Evolutionary conservation across 352 stramenopile species (phyloP), one percentile per base, ranked within the genome.

Genomic region (Phytopythium ostracodes): DNA sequence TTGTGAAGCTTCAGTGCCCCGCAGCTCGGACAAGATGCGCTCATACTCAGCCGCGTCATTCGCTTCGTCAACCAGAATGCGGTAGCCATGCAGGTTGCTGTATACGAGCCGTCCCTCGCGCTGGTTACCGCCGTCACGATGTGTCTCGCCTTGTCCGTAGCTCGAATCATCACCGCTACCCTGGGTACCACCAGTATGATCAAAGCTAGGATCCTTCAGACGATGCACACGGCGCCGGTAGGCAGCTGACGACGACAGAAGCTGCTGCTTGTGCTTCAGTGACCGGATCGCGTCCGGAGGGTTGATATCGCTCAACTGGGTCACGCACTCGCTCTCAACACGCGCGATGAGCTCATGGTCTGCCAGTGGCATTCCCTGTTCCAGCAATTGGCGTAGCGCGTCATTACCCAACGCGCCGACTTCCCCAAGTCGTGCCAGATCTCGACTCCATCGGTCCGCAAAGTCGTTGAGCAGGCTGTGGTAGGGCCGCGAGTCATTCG

Each of bases 71-170:
- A 94, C 59, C 7, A 60, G 76, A 56, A 96, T 92, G 6, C 87
- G 82, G 56, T 91, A 80, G 0, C 87, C 87, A 53, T 94, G 87
- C 1, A 94, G 64, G 27, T 94, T 94, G 62, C 87, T 96, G 65
- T 91, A 96, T 25, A 88, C 72, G 31, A 82, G 63, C 15, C 69
- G 66, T 8, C 46, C 63, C 31, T 29, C 54, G 61, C 14, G 20
- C 18, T 64, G 58, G 8, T n/a, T 36, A 20, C 67, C 65, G 0
- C 40, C 59, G 0, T 63, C 49, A 40, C 72, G 60, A 65, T 56
- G 60, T 31, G 36, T 12, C 33, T 31, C 20, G 12, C 25, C 64
- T 18, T 47, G 25, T 17, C n/a, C 27, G 15, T 17, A 14, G 27
- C 47, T 25, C 25, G 27, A 62, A 27, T 25, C 27, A 20, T 70